Conservation (phyloP, 768 basidiomycete species). For the Mycena maculata region DNA sequence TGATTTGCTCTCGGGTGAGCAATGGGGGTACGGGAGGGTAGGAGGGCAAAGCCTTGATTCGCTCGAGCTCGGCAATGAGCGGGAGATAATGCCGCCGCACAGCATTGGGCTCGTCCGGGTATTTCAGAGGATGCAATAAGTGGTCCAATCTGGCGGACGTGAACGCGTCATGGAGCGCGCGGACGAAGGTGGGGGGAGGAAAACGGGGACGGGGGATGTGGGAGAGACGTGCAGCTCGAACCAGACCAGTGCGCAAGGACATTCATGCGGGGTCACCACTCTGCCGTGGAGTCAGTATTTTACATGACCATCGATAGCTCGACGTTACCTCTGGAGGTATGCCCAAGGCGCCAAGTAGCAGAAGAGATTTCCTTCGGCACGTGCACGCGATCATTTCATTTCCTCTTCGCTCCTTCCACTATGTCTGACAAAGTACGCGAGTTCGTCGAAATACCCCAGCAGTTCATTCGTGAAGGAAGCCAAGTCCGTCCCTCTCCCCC, state of each 20-base stretch:
- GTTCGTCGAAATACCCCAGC: constrained; percentile 90
- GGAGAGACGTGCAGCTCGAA: constrained; percentile 47
- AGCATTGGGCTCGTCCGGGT: constrained; percentile 40
- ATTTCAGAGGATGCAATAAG: constrained; percentile 36
- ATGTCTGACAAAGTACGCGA: constrained; percentile 95
- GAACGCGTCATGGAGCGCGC: constrained; percentile 36
- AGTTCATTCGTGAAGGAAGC: constrained; percentile 93
- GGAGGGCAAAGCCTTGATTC: constrained; percentile 37
- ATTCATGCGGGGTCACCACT: constrained; percentile 64
- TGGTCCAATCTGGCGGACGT: constrained; percentile 29
- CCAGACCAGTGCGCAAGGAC: constrained; percentile 61
- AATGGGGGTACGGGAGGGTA: constrained; percentile 40
- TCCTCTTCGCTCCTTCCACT: constrained; percentile 44
- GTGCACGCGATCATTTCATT: constrained; percentile 27
- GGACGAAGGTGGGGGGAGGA: constrained; percentile 32
- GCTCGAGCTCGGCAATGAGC: constrained; percentile 43
- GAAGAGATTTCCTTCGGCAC: constrained; percentile 1
- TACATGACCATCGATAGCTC: background rate
- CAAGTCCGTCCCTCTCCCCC: constrained; percentile 67
- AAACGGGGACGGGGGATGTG: constrained; percentile 1
- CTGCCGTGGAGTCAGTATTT: background rate
- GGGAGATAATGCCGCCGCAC: constrained; percentile 54
- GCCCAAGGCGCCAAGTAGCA: background rate
- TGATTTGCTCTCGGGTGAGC: constrained; percentile 47
- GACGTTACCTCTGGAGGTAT: constrained; percentile 9